Conservation (phyloP, 768 basidiomycete genomes). For the Rhodotorula babjevae region DNA sequence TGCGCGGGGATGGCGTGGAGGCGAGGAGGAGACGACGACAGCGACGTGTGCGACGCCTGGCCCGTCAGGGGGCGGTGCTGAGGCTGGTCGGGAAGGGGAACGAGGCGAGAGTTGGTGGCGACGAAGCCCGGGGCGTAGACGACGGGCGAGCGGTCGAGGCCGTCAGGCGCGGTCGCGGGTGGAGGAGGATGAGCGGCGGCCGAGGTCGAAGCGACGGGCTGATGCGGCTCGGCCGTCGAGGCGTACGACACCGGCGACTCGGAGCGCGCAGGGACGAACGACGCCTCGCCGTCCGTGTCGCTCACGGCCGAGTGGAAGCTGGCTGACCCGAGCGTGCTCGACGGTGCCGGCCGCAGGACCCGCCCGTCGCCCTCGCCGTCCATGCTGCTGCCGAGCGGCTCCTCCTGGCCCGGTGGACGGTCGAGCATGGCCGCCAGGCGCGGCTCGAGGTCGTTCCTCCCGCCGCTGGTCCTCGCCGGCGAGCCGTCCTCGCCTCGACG, state of each 20-base stretch:
- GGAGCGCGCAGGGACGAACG: background rate
- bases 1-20: background rate
- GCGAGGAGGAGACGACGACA: background rate
- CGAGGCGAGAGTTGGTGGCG: constrained; percentile 18
- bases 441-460: background rate
- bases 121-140: constrained; percentile 17
- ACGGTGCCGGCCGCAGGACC: background rate
- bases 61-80: background rate
- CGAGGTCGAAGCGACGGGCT: background rate
- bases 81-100: background rate
- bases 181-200: background rate
- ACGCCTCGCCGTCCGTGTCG: background rate
- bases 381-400: background rate
- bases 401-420: background rate
- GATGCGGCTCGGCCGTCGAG: background rate
- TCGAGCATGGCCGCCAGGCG: background rate
- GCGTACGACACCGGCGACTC: constrained; percentile 7
- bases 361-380: background rate
- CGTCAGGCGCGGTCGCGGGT: background rate
- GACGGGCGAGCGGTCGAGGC: constrained; percentile 8
- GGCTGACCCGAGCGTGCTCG: background rate
- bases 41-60: background rate
- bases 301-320: constrained; percentile 24
- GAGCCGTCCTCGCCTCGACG: background rate
- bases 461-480: background rate